Conservation (phyloP, 75 land plant genomes). For the Isoetes taiwanensis region DNA sequence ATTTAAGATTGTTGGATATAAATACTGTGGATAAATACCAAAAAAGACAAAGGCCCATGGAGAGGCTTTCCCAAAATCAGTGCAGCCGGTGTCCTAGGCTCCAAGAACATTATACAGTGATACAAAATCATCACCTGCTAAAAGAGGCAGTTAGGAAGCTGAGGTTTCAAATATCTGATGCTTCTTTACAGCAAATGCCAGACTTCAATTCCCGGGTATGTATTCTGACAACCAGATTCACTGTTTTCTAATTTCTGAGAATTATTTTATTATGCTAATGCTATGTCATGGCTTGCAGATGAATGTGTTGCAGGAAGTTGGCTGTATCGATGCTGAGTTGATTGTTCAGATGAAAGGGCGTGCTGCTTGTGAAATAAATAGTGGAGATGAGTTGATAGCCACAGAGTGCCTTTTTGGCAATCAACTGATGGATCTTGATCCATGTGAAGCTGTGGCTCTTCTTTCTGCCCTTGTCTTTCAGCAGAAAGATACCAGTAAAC, state of each 20-base stretch:
- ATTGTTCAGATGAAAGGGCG: conserved; percentile 95
- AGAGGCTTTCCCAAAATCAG: conserved; percentile 58
- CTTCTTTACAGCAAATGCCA: conserved; percentile 93
- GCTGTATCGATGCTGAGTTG: conserved; percentile 77
- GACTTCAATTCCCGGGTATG: conserved; percentile 89
- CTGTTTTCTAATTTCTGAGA: no score
- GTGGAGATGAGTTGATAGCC: conserved; percentile 93
- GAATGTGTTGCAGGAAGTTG: conserved; percentile 74
- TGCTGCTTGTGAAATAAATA: conserved; percentile 97
- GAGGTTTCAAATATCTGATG: conserved; percentile 79
- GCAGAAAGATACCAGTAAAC: conserved; percentile 82
- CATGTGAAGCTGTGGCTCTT: conserved; percentile 87
- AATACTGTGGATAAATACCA: conserved; percentile 46
- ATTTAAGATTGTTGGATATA: conserved; percentile 69
- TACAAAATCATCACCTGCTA: conserved; percentile 39
- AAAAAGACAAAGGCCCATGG: conserved; percentile 32
- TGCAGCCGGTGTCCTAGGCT: conserved; percentile 82
- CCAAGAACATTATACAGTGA: conserved; percentile 49
- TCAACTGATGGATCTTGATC: conserved; percentile 75
- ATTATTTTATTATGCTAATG: no score
- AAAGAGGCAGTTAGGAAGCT: conserved; percentile 59
- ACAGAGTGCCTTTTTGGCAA: conserved; percentile 97
- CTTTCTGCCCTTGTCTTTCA: conserved; percentile 97
- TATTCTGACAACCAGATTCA: background rate
- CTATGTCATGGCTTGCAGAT: conserved; percentile 40